Evolutionary conservation across 441 rosid genomes (phyloP), one percentile per base, ranked within the genome.

Genomic region (Erodium texanum): DNA sequence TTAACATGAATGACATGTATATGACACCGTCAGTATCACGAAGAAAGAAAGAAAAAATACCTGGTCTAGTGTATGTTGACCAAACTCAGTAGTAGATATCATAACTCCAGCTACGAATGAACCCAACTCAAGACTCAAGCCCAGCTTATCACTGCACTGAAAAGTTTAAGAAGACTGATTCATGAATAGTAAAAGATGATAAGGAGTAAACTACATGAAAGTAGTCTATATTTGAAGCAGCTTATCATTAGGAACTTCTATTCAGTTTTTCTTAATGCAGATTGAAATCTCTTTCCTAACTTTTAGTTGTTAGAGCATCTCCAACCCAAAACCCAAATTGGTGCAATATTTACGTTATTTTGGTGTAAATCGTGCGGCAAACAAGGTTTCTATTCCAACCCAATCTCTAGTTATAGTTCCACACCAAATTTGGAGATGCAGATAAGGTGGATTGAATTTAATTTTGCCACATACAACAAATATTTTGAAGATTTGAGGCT

Each of bases 91-190:
- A 64, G 98, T 89, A 64, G 99, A 94, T 79, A 94, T 83, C 98
- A 94, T 94, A 69, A 94, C 97, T 68, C 99, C 99, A 74, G 98
- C 99, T 73, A 92, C 78, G 72, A 94, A 94, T 52, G 99, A 94
- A 81, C 98, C 98, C 76, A 94, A 77, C 86, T 94, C 99, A 61
- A 94, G 99, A 84, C 98, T 92, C 70, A 92, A 96, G 67, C 99
- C 98, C 79, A 92, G 79, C 86, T 92, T 92, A 85, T 92, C 99
- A 72, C 98, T 94, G 96, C 99, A 89, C 99, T 94, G 94, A 86
- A 76, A 80, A 62, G 71, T 79, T 78, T 34, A 59, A n/a, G n/a
- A n/a, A n/a, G n/a, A n/a, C n/a, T n/a, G n/a, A n/a, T n/a, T n/a
- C 68, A 69, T 70, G 70, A 65, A 66, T 56, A 61, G 70, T 58